Conservation (phyloP, 768 basidiomycete genomes). For the Macrolepiota albuminosa region DNA sequence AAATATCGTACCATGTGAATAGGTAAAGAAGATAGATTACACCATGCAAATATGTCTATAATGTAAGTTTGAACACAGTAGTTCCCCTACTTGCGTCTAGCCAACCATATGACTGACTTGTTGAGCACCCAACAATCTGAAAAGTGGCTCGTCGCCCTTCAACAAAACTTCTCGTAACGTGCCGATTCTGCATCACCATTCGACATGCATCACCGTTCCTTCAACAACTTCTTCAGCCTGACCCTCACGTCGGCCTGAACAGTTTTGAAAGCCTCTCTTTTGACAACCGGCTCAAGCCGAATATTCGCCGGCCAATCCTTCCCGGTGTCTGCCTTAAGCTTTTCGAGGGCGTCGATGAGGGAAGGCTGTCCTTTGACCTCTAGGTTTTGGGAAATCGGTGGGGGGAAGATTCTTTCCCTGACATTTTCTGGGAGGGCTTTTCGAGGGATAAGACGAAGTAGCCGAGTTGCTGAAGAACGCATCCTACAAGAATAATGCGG, state of each 20-base stretch:
- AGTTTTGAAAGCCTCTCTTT: slow-evolving; percentile 32
- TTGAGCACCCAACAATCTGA: neutral
- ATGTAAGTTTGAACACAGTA: neutral
- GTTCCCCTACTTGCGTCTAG: neutral
- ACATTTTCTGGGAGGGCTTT: slow-evolving; percentile 22
- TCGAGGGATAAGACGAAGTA: slow-evolving; percentile 35
- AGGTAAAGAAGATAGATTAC: neutral
- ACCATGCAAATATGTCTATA: neutral
- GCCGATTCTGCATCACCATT: neutral
- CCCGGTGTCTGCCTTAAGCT: slow-evolving; percentile 29
- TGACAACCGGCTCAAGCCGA: slow-evolving; percentile 39
- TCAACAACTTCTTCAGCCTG: slow-evolving; percentile 35
- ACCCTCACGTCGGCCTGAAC: slow-evolving; percentile 34
- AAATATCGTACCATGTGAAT: neutral
- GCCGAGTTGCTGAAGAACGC: slow-evolving; percentile 29
- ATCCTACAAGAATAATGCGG: slow-evolving; percentile 17
- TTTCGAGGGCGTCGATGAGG: slow-evolving; percentile 31
- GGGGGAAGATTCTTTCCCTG: slow-evolving; percentile 25
- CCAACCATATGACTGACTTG: neutral
- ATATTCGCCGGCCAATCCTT: slow-evolving; percentile 40
- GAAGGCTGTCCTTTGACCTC: slow-evolving; percentile 27
- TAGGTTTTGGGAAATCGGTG: slow-evolving; percentile 29
- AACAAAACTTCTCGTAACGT: neutral
- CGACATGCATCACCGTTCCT: slow-evolving; percentile 29
- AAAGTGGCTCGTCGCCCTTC: neutral